Evolutionary conservation across 2,329 filamentous ascomycete species (phyloP).

Genomic region (Diaporthe capsici): DNA sequence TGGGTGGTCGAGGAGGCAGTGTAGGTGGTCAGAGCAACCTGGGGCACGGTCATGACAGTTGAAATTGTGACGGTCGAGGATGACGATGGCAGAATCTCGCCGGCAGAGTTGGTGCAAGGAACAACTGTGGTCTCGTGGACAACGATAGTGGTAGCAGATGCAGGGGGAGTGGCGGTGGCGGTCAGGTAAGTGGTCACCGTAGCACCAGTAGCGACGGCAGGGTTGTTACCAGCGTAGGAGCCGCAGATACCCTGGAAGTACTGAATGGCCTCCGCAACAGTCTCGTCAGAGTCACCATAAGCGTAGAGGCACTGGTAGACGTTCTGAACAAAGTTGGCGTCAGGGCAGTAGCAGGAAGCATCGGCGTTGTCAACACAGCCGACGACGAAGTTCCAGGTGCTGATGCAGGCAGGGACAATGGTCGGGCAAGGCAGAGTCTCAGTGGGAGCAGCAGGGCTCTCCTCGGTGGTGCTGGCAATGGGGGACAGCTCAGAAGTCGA

Average conservation of each 20-base stretch:
- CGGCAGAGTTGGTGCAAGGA: slow-evolving; percentile 62
- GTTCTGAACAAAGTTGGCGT: slow-evolving; percentile 79
- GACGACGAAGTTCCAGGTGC: slow-evolving; percentile 85
- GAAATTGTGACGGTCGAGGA: slow-evolving; percentile 45
- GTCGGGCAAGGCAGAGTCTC: slow-evolving; percentile 72
- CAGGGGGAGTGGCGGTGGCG: slow-evolving; percentile 60
- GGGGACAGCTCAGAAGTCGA: slow-evolving; percentile 40
- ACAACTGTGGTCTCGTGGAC: slow-evolving; percentile 66
- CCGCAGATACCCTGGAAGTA: slow-evolving; percentile 96
- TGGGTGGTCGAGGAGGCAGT: slow-evolving; percentile 47
- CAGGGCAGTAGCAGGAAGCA: slow-evolving; percentile 87
- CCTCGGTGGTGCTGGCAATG: slow-evolving; percentile 56
- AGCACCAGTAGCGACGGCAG: slow-evolving; percentile 85
- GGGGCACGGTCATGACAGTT: slow-evolving; percentile 66
- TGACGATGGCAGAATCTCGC: slow-evolving; percentile 57
- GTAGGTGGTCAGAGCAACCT: slow-evolving; percentile 64
- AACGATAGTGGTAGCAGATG: slow-evolving; percentile 62
- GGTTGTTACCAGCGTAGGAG: slow-evolving; percentile 79
- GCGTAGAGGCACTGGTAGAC: slow-evolving; percentile 87
- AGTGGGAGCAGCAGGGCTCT: slow-evolving; percentile 53
- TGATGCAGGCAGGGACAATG: slow-evolving; percentile 88
- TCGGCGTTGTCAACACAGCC: slow-evolving; percentile 87
- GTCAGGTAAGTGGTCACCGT: slow-evolving; percentile 73
- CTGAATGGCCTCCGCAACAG: slow-evolving; percentile 78
- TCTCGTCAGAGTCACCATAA: slow-evolving; percentile 76